These are phyloP conservation scores for Penicillium sp. DNA, from an alignment of 2,329 filamentous ascomycete species.

Conservation along the genomic window DNA sequence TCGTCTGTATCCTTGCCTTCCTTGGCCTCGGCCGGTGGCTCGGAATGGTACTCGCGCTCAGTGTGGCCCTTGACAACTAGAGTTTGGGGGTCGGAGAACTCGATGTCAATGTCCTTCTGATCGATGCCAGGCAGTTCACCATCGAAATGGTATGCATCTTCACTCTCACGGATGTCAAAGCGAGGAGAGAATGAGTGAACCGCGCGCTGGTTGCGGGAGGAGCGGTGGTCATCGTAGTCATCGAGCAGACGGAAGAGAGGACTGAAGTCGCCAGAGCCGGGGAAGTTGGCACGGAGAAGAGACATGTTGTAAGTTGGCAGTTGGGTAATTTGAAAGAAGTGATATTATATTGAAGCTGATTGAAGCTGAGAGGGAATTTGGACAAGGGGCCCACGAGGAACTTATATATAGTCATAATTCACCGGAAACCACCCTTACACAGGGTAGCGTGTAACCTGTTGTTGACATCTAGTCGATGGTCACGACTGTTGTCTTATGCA, in stretches of 20 bases:
- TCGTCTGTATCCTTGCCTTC: conserved; percentile 24
- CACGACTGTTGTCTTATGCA: background rate
- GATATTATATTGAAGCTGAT: background rate
- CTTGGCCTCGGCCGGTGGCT: conserved; percentile 51
- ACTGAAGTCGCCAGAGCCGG: conserved; percentile 37
- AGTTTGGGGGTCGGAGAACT: conserved; percentile 49
- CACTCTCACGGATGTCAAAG: conserved; percentile 49
- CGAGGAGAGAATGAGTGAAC: conserved; percentile 41
- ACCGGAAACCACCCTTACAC: background rate
- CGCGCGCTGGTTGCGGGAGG: conserved; percentile 16
- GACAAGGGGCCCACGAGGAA: background rate
- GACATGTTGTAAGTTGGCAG: conserved; percentile 30
- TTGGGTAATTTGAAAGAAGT: background rate
- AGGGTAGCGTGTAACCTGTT: background rate
- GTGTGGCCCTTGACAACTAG: conserved; percentile 46
- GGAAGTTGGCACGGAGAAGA: conserved; percentile 32
- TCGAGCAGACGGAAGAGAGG: conserved; percentile 49
- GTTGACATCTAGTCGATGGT: background rate
- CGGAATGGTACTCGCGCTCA: conserved; percentile 36
- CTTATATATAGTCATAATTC: background rate
- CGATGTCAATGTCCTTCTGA: conserved; percentile 48
- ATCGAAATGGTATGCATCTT: conserved; percentile 47
- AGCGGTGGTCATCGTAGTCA: conserved; percentile 42
- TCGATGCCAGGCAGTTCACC: conserved; percentile 50
- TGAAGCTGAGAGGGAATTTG: background rate